These are phyloP conservation scores for Fusarium nurragi DNA, from an alignment of 2,329 filamentous ascomycete species.

Conservation along the genomic window DNA sequence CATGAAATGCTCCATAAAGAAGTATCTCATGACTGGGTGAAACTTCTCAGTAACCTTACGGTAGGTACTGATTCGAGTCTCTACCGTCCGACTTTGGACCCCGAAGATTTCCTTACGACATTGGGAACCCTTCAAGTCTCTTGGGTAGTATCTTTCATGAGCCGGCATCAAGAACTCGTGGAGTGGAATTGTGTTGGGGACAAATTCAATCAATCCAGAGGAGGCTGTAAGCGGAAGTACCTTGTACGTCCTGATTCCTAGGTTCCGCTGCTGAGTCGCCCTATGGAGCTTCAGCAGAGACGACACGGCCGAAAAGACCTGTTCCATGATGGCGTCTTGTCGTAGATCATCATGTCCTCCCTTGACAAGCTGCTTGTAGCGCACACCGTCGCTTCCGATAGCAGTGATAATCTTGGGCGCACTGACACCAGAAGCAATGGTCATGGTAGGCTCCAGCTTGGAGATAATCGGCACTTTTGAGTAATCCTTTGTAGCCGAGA, in stretches of 20 bases:
- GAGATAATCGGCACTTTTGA: conserved; percentile 76
- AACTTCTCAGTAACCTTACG: conserved; percentile 82
- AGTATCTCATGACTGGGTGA: conserved; percentile 93
- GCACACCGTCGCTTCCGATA: conserved; percentile 77
- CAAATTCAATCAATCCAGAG: conserved; percentile 96
- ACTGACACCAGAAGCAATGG: conserved; percentile 89
- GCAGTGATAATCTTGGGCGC: conserved; percentile 93
- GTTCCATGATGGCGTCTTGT: conserved; percentile 98
- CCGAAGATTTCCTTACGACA: conserved; percentile 83
- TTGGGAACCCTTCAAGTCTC: conserved; percentile 77
- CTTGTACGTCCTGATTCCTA: conserved; percentile 96
- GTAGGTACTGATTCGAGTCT: conserved; percentile 78
- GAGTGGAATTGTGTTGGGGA: conserved; percentile 89
- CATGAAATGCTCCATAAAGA: conserved; percentile 94
- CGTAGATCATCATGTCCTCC: conserved; percentile 95
- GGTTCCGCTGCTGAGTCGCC: conserved; percentile 83
- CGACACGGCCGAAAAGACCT: conserved; percentile 97
- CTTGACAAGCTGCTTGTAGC: conserved; percentile 93
- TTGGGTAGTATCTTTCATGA: conserved; percentile 86
- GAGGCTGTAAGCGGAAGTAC: conserved; percentile 87
- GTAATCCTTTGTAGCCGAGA: conserved; percentile 80
- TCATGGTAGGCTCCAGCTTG: conserved; percentile 78
- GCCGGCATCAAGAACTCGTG: conserved; percentile 93
- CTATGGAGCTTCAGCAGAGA: conserved; percentile 87
- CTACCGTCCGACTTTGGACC: conserved; percentile 74